phyloP scores from a whole-genome alignment of 2,329 filamentous ascomycete species.

The Pseudogymnoascus sp. region DNA sequence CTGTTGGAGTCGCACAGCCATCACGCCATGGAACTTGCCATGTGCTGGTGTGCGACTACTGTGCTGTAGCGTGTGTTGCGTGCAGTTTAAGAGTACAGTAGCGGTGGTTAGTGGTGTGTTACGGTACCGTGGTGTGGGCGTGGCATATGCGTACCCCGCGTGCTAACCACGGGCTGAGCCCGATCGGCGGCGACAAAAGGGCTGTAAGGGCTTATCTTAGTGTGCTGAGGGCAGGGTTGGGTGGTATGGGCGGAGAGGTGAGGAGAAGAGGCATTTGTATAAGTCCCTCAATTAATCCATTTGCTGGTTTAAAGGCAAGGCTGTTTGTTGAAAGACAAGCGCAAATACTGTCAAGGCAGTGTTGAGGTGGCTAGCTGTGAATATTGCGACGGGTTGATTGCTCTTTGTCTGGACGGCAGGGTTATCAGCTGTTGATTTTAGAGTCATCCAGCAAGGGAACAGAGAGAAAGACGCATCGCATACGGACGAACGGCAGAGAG shows the following conservation, averaged over 20 bases:
- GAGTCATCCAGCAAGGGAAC: neutral
- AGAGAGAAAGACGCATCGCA: neutral
- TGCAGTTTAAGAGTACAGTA: too few relatives aligned
- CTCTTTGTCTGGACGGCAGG: neutral
- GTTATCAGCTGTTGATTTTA: neutral
- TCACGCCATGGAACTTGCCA: neutral
- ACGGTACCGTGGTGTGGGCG: neutral
- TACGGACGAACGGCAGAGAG: neutral
- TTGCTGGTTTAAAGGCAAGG: neutral
- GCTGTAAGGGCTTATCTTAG: neutral
- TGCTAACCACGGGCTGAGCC: neutral
- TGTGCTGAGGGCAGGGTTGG: neutral
- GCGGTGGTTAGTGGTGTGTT: neutral
- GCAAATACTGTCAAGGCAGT: neutral
- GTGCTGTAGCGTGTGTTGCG: neutral
- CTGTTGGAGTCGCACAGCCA: neutral
- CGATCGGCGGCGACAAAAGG: neutral
- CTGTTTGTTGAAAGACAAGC: neutral
- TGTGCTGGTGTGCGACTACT: neutral
- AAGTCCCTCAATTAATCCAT: neutral
- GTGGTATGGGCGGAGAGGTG: neutral
- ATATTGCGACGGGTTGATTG: neutral
- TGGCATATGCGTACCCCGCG: conserved; percentile 2
- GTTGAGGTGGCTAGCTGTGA: neutral
- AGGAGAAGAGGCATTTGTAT: neutral